Evolutionary conservation across 1,284 basidiomycete genomes (phyloP), one percentile per base, ranked within the genome.

Genomic region (Trametes sp.): DNA sequence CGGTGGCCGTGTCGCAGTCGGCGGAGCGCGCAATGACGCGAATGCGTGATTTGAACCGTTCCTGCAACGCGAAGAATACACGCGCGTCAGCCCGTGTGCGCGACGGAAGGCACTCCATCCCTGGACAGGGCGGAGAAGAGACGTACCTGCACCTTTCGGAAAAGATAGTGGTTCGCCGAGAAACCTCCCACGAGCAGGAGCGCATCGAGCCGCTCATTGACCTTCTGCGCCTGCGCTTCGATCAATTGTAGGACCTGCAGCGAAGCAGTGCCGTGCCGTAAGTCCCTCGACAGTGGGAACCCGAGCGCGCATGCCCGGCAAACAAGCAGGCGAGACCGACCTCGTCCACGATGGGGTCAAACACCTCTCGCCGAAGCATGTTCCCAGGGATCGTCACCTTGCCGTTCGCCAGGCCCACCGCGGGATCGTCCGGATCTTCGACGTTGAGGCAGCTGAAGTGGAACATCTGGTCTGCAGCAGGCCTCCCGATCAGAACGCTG

Each of bases 131-230:
- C 36, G 23, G 10, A 44, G 16, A 36, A 46, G 53, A 46, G 48
- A 78, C 81, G 69, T 67, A 89, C 90, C 81, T 92, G 83, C 41
- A 93, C 87, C 66, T 85, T 84, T 70, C 85, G 82, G 76, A 90
- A 92, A 62, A 93, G 78, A 74, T 94, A 93, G 72, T 91, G 87
- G 74, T 90, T 90, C 13, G 88, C 90, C 48, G 92, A 89, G 75
- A 94, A 94, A 57, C 93, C 93, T 76, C 93, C 92, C 70, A 94
- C 93, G 69, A 94, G 85, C 67, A 94, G 84, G 38, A 94, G 77
- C 19, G 90, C 91, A 79, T 94, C 86, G 70, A 93, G 85, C 41
- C 79, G 81, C 70, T 88, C 87, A 69, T 88, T 83, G 54, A 88
- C 82, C 70, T 81, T 83, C 65, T 77, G 78, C 42, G 87, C 80